phyloP scores from a whole-genome alignment of 1,139 yeast genomes.

The Pichia sp. region DNA sequence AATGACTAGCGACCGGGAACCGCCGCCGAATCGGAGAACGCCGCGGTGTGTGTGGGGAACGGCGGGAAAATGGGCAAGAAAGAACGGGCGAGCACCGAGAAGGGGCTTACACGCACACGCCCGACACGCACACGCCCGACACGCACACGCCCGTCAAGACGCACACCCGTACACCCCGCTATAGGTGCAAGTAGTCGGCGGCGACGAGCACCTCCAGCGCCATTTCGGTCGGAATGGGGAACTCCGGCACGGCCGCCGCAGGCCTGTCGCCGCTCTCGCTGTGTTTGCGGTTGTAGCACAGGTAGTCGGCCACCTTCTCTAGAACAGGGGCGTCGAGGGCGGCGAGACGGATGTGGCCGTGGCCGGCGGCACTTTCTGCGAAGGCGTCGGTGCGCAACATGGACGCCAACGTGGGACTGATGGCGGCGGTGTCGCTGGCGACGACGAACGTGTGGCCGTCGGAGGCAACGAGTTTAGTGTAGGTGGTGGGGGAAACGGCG shows the following conservation, averaged over 20 bases:
- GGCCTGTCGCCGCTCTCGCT: conserved; percentile 33
- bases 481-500: background rate
- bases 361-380: conserved; percentile 29
- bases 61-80: too few species aligned
- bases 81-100: too few species aligned
- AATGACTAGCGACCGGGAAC: too few species aligned
- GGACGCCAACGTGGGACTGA: conserved; percentile 73
- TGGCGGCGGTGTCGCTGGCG: conserved; percentile 69
- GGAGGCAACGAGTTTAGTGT: conserved; percentile 63
- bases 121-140: too few species aligned
- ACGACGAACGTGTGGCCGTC: conserved; percentile 66
- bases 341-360: background rate
- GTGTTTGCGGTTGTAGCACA: conserved; percentile 70
- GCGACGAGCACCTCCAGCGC: conserved; percentile 87
- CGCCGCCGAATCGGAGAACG: too few species aligned
- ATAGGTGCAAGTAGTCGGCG: conserved; percentile 69
- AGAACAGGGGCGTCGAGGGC: conserved; percentile 51
- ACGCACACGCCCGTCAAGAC: too few species aligned
- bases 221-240: conserved; percentile 87
- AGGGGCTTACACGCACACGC: too few species aligned
- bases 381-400: conserved; percentile 40
- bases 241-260: conserved; percentile 67
- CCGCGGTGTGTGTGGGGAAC: too few species aligned
- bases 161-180: background rate
- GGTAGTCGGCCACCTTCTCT: conserved; percentile 78